Evolutionary conservation across 2,329 filamentous ascomycete species (phyloP), one percentile per base, ranked within the genome.

Genomic region (Pseudogymnoascus sp.): DNA sequence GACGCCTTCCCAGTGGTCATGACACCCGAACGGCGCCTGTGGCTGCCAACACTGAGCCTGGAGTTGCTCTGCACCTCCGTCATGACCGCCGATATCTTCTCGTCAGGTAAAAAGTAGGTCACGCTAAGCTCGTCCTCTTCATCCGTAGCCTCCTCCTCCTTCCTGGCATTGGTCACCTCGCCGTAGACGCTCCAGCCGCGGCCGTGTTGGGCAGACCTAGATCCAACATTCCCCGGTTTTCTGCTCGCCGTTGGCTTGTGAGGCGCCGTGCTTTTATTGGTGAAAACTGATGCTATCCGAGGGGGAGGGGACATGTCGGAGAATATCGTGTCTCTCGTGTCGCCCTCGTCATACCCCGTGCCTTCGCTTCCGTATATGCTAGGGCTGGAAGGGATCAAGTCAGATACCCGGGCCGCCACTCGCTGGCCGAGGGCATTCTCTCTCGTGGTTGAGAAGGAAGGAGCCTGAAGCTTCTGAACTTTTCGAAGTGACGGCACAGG

Each of bases 401-500:
- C 50, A 19, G 50, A 56, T 21, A 56, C 50, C 10, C 50, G 50
- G 26, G 26, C 50, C 10, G 29, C 50, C n/a, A 33, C 9, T 56
- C 26, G 50, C 13, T 31, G 50, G 6, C 50, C 26, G 5, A 33
- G 2, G 5, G 26, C 10, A 33, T 19, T 13, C 10, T 56, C 26
- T 33, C 26, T 19, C n/a, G 17, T 31, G 15, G 26, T 33, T 56
- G 17, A 7, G 26, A 53, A 17, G 1, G 26, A 56, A 56, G n/a
- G n/a, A 21, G 5, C n/a, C 4, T 19, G n/a, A 56, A 56, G 50
- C 50, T 33, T 56, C 50, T 33, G n/a, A 19, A 56, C 3, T 33
- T 65, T 64, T 63, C 64, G 59, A 26, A 64, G 56, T 62, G 65
- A 65, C 50, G 60, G 65, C 19, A 66, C 68, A 19, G 70, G 68